Conservation (phyloP, 228 moss, liverwort and hornwort genomes). For the Sphagnum magellanicum region DNA sequence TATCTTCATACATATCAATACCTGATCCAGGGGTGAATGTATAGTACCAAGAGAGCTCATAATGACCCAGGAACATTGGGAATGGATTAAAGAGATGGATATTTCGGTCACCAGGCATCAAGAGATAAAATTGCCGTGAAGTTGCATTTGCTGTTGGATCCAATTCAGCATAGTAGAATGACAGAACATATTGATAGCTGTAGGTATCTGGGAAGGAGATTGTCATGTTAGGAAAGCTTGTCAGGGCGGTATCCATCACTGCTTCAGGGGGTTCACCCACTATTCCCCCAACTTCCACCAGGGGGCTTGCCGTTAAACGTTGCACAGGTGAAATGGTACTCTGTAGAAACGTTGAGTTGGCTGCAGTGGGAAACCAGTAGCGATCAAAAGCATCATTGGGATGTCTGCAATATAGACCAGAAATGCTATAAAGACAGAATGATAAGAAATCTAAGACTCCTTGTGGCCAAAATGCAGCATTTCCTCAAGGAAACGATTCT, state of each 20-base stretch:
- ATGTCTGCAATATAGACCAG: slow-evolving; percentile 13
- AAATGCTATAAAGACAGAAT: too few species aligned
- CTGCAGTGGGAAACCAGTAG: slow-evolving; percentile 20
- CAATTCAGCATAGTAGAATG: slow-evolving; percentile 25
- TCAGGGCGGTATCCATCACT: slow-evolving; percentile 30
- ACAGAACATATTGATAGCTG: not conserved
- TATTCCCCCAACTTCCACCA: accelerated
- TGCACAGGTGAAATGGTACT: not conserved
- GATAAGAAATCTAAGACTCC: too few species aligned
- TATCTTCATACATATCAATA: slow-evolving; percentile 16
- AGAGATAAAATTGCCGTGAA: not conserved
- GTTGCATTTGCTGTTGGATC: slow-evolving; percentile 5
- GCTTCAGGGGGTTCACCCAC: not conserved
- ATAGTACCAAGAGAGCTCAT: not conserved
- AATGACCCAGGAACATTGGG: too few species aligned
- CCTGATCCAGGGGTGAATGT: not conserved
- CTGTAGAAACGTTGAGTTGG: slow-evolving; percentile 5
- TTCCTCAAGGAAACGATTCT: too few species aligned
- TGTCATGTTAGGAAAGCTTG: slow-evolving; percentile 8
- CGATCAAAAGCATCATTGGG: slow-evolving; percentile 32
- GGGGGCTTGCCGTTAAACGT: not conserved
- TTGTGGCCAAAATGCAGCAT: not conserved
- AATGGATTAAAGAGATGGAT: slow-evolving; percentile 8
- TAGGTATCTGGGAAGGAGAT: slow-evolving; percentile 8
- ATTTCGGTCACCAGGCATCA: accelerated